Conservation (phyloP, 163 green algal species). For the Scenedesmus sp. region DNA sequence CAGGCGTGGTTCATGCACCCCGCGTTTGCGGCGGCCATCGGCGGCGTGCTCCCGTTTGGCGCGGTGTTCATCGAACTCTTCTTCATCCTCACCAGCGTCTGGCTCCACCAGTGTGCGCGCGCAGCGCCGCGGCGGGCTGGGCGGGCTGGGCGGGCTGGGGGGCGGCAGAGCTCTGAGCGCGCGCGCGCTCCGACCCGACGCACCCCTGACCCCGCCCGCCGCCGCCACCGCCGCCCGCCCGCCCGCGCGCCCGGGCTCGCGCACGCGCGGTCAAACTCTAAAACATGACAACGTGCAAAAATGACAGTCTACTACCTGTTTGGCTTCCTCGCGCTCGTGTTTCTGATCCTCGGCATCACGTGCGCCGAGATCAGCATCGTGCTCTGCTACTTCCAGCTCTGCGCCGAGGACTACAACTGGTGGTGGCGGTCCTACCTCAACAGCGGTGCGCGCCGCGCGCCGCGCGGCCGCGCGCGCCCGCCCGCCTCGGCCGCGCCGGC, state of each 20-base stretch:
- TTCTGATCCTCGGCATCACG: slow-evolving; percentile 96
- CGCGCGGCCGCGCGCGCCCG: no score
- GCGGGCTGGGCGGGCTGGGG: no score
- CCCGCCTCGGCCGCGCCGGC: no score
- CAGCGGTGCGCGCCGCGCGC: no score
- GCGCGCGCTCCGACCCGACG: no score
- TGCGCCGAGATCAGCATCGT: slow-evolving; percentile 99
- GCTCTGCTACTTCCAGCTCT: slow-evolving; percentile 97
- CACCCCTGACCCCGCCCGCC: no score
- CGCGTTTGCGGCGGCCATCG: slow-evolving; percentile 90
- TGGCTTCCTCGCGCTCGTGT: slow-evolving; percentile 97
- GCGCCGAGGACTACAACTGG: slow-evolving; percentile 91
- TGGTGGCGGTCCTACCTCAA: slow-evolving; percentile 97
- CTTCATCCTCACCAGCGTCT: slow-evolving; percentile 99
- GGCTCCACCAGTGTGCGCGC: slow-evolving; percentile 97
- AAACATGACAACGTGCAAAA: no score
- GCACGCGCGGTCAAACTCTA: no score
- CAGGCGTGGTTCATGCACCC: slow-evolving; percentile 97
- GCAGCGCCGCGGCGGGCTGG: no score
- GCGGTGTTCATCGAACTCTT: slow-evolving; percentile 99
- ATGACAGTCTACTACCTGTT: slow-evolving; percentile 99
- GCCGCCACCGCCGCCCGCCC: no score
- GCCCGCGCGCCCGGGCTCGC: no score
- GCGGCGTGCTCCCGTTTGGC: slow-evolving; percentile 96
- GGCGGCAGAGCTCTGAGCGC: no score